Conservation (phyloP, 1,284 basidiomycete species). For the Pseudozyma sp. region DNA sequence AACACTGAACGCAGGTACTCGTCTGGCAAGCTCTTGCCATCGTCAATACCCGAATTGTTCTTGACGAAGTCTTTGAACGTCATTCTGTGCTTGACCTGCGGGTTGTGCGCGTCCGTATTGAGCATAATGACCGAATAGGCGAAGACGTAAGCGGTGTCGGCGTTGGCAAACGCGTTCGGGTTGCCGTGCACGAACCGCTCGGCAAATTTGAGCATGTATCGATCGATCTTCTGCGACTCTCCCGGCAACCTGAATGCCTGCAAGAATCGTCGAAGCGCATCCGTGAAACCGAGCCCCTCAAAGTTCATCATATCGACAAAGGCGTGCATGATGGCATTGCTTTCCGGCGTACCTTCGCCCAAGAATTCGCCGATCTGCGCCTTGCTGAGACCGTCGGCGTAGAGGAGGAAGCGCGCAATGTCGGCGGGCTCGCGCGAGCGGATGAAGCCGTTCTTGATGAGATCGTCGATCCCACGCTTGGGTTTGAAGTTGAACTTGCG, state of each 20-base stretch:
- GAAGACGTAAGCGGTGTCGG: constrained; percentile 68
- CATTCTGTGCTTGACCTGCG: constrained; percentile 68
- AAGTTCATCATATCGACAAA: constrained; percentile 69
- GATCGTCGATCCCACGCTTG: constrained; percentile 84
- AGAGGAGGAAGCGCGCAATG: constrained; percentile 86
- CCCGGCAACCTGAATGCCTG: constrained; percentile 68
- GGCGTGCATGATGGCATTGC: constrained; percentile 68
- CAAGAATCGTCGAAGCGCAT: constrained; percentile 64
- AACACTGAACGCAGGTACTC: constrained; percentile 62
- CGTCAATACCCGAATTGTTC: constrained; percentile 68
- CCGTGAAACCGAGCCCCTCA: constrained; percentile 61
- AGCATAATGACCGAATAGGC: constrained; percentile 69
- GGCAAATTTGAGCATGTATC: constrained; percentile 69
- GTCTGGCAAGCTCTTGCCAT: constrained; percentile 64
- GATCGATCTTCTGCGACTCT: constrained; percentile 68
- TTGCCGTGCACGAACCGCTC: constrained; percentile 67
- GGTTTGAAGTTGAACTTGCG: constrained; percentile 99
- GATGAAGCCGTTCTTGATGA: constrained; percentile 91
- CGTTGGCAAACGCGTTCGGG: constrained; percentile 65
- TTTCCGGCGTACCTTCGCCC: constrained; percentile 72
- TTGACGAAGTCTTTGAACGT: constrained; percentile 67
- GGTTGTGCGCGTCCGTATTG: constrained; percentile 68
- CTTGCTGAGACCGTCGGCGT: constrained; percentile 93
- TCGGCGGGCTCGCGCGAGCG: constrained; percentile 79
- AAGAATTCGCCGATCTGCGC: constrained; percentile 97